These are phyloP conservation scores for Pisolithus marmoratus DNA, from an alignment of 768 basidiomycete genomes.

Conservation along the genomic window DNA sequence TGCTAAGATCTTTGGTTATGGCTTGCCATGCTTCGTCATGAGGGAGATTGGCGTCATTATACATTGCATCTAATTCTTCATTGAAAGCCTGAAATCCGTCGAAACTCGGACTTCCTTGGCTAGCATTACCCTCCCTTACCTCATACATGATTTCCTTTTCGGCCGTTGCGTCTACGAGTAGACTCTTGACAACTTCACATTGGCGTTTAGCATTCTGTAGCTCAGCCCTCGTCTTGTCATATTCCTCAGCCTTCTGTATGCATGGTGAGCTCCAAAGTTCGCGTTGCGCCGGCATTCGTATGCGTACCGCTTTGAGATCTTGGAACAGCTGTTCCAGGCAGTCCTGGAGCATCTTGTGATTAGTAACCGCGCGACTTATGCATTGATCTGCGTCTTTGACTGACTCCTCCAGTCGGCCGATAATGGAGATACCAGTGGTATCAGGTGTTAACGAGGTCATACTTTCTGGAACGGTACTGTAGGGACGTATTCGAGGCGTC, in stretches of 20 bases:
- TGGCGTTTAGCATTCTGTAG: slow-evolving; percentile 67
- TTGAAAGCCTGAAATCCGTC: slow-evolving; percentile 72
- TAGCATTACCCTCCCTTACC: slow-evolving; percentile 38
- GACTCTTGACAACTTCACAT: slow-evolving; percentile 72
- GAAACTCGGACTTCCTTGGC: background rate
- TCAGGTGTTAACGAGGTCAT: slow-evolving; percentile 11
- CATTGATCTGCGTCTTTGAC: slow-evolving; percentile 53
- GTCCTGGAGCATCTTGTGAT: slow-evolving; percentile 49
- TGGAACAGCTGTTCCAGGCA: slow-evolving; percentile 45
- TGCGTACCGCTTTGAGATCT: slow-evolving; percentile 55
- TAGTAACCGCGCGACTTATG: slow-evolving; percentile 45
- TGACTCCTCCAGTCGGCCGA: slow-evolving; percentile 42
- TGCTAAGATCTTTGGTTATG: slow-evolving; percentile 64
- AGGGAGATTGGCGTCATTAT: slow-evolving; percentile 76
- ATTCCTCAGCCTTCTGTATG: slow-evolving; percentile 53
- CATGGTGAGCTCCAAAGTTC: background rate
- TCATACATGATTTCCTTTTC: slow-evolving; percentile 95
- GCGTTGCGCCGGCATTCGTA: background rate
- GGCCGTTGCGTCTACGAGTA: slow-evolving; percentile 68
- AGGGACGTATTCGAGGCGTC: slow-evolving; percentile 44
- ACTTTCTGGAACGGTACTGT: slow-evolving; percentile 26
- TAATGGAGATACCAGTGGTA: slow-evolving; percentile 8
- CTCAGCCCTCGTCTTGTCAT: slow-evolving; percentile 58
- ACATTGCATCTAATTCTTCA: slow-evolving; percentile 90
- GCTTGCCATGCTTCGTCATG: slow-evolving; percentile 80